Conservation (phyloP, 2,329 filamentous ascomycete species). For the Waltergamsia citrina region DNA sequence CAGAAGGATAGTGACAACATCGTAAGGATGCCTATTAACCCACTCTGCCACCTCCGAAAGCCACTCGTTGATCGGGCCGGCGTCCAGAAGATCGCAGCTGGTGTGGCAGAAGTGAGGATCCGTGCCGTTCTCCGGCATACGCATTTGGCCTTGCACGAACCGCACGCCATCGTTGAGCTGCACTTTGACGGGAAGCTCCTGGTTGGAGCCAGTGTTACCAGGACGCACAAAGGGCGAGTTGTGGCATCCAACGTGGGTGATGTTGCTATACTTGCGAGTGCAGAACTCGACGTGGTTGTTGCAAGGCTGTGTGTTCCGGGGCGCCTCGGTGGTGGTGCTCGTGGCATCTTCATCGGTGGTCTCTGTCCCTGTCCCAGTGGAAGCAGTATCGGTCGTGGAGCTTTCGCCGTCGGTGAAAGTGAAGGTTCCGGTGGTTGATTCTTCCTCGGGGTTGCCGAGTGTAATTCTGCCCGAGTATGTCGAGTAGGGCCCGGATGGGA, state of each 20-base stretch:
- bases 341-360: constrained; percentile 34
- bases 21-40: constrained; percentile 70
- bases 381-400: constrained; percentile 23
- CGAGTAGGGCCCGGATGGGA: constrained; percentile 34
- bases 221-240: constrained; percentile 69
- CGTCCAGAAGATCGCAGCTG: constrained; percentile 72
- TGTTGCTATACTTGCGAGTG: constrained; percentile 66
- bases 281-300: constrained; percentile 75
- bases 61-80: constrained; percentile 67
- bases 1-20: constrained; percentile 79
- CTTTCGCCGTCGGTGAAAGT: constrained; percentile 12
- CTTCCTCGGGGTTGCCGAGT: constrained; percentile 22
- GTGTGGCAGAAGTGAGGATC: constrained; percentile 74
- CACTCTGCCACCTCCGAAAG: constrained; percentile 60
- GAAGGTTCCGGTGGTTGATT: constrained; percentile 11
- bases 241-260: constrained; percentile 69
- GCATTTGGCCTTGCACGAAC: constrained; percentile 54
- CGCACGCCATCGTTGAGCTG: constrained; percentile 73
- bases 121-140: constrained; percentile 41
- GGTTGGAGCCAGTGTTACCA: constrained; percentile 69
- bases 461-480: constrained; percentile 33
- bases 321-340: constrained; percentile 9
- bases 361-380: constrained; percentile 11
- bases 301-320: constrained; percentile 69
- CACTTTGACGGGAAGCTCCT: constrained; percentile 53